Conservation (phyloP, 768 basidiomycete species). For the Pholiota microspora region DNA sequence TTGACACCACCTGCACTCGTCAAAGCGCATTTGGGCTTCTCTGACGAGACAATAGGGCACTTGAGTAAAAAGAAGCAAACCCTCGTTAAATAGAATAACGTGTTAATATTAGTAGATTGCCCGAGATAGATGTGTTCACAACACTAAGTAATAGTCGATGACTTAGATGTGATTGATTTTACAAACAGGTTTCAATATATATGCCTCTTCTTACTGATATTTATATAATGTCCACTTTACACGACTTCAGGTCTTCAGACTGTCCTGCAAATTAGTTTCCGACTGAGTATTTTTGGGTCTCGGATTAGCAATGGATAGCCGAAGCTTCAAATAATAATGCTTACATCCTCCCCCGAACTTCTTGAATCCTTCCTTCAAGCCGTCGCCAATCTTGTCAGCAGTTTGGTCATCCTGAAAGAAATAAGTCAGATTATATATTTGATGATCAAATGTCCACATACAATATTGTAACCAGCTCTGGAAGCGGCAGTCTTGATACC, state of each 20-base stretch:
- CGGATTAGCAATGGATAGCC: not conserved
- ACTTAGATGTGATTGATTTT: not conserved
- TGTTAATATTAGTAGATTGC: not conserved
- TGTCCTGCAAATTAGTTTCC: not conserved
- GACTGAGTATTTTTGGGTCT: not conserved
- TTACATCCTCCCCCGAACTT: constrained; percentile 34
- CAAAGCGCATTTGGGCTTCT: constrained; percentile 57
- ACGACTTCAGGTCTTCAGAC: too few relatives aligned
- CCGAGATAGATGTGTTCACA: too few relatives aligned
- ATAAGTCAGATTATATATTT: not conserved
- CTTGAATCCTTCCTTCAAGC: constrained; percentile 32
- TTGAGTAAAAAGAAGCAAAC: constrained; percentile 51
- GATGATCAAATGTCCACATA: constrained; percentile 24
- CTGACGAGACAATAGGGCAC: constrained; percentile 45
- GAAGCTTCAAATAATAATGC: constrained; percentile 1
- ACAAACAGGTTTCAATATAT: not conserved
- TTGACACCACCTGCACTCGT: constrained; percentile 57
- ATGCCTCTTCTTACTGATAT: not conserved
- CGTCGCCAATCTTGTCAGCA: constrained; percentile 35
- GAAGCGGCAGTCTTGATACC: constrained; percentile 36
- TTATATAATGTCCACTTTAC: not conserved
- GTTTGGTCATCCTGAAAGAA: constrained; percentile 32
- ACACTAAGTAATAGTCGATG: not conserved
- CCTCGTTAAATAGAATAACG: constrained; percentile 30
- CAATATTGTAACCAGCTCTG: constrained; percentile 44